Percentiles rank a stretch among this genome's conserved stretches.
These are phyloP conservation scores for Schizophyllum amplum DNA, from an alignment of 1,284 basidiomycete species.

Conservation along the genomic window DNA sequence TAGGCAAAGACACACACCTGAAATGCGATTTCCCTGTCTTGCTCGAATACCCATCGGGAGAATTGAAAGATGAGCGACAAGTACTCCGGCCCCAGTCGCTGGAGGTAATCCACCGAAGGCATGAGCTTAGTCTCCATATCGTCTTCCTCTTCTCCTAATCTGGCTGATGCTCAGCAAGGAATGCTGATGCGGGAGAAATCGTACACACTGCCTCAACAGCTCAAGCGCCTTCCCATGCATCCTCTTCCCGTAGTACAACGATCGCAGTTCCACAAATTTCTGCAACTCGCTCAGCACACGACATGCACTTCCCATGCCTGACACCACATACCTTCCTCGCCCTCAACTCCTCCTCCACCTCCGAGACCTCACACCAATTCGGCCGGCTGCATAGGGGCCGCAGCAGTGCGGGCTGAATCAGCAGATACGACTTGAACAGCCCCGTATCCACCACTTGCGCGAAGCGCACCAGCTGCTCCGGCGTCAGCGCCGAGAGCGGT, in stretches of 20 bases:
- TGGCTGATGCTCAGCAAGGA: conserved; percentile 24
- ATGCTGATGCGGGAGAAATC: conserved; percentile 1
- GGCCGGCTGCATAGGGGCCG: conserved; percentile 85
- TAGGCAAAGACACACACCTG: conserved; percentile 38
- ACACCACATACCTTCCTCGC: conserved; percentile 57
- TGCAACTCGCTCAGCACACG: conserved; percentile 23
- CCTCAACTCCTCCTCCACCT: conserved; percentile 85
- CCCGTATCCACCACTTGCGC: conserved; percentile 96
- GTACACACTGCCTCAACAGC: conserved; percentile 69
- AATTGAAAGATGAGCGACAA: conserved; percentile 73
- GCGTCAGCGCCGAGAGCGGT: conserved; percentile 60
- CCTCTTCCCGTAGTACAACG: conserved; percentile 90
- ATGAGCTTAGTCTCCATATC: conserved; percentile 74
- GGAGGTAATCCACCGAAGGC: conserved; percentile 86
- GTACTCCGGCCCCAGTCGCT: conserved; percentile 81
- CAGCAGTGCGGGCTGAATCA: conserved; percentile 76
- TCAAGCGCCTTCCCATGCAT: conserved; percentile 89
- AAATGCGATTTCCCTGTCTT: conserved; percentile 66
- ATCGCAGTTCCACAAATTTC: conserved; percentile 89
- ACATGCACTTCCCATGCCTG: not conserved
- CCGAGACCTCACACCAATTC: conserved; percentile 96
- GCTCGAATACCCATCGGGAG: conserved; percentile 80
- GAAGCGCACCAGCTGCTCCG: conserved; percentile 76
- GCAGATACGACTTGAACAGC: conserved; percentile 88
- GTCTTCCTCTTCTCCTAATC: conserved; percentile 72